Percentiles rank a stretch among this genome's conserved stretches.
Evolutionary conservation across 768 basidiomycete species (phyloP).

Genomic region (Rhizopogon sp.): DNA sequence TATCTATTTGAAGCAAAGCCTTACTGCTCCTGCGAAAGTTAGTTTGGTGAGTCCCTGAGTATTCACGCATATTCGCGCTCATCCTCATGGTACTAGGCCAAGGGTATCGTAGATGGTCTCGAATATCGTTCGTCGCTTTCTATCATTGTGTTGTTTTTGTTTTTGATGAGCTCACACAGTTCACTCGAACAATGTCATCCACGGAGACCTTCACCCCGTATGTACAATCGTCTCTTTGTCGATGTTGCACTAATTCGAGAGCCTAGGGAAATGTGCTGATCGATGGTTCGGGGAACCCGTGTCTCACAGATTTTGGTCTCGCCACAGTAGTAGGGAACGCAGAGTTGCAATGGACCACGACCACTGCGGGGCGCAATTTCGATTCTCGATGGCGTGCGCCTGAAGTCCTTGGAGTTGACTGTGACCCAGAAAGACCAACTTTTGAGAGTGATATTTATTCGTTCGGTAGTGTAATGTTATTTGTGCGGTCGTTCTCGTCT

Average conservation of each 20-base stretch:
- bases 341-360: conserved; percentile 13
- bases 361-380: conserved; percentile 27
- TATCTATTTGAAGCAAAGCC: too few species aligned
- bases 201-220: conserved; percentile 12
- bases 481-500: neutral
- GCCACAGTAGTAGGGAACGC: conserved; percentile 32
- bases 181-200: conserved; percentile 2
- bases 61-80: neutral
- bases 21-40: too few species aligned
- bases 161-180: too few species aligned
- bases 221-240: conserved; percentile 1
- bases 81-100: conserved; percentile 1
- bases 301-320: conserved; percentile 41
- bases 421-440: neutral
- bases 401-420: conserved; percentile 25
- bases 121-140: conserved; percentile 4
- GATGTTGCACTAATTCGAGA: neutral
- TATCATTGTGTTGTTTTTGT: neutral
- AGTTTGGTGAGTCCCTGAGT: neutral
- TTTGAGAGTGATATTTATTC: conserved; percentile 36
- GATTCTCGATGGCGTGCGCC: conserved; percentile 41
- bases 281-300: conserved; percentile 20
- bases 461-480: conserved; percentile 21
- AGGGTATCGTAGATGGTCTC: conserved; percentile 9
- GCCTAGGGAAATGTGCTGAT: conserved; percentile 15